A percentile compares a stretch with the other conserved stretches of the same genome.
These are phyloP conservation scores for Sergeia podlipaevii DNA, from an alignment of 208 protist genomes.

Conservation along the genomic window DNA sequence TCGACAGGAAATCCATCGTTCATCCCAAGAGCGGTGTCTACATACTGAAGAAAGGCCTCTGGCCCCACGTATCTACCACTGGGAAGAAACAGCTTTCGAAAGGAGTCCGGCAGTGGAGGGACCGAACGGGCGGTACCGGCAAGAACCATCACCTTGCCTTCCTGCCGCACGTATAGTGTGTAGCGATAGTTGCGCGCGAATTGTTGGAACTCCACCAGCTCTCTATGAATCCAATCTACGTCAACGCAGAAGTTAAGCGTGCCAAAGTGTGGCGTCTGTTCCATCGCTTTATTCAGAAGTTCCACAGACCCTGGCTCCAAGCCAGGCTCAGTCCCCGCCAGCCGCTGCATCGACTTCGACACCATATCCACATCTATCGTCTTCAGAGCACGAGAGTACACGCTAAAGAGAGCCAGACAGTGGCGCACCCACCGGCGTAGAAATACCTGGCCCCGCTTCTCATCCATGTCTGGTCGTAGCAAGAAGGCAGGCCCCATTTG, in stretches of 20 bases:
- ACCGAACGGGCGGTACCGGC: conserved; percentile 10
- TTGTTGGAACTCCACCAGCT: conserved; percentile 18
- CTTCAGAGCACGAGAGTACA: conserved; percentile 2
- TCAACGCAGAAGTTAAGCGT: conserved; percentile 18
- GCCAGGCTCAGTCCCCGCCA: background rate
- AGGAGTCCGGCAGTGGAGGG: conserved; percentile 15
- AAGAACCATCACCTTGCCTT: conserved; percentile 4
- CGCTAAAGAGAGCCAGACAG: conserved; percentile 11
- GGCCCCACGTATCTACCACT: conserved; percentile 8
- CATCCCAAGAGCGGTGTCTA: background rate
- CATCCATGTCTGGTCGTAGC: conserved; percentile 12
- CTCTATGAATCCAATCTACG: conserved; percentile 3
- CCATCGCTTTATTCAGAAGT: conserved; percentile 14
- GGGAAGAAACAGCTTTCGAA: conserved; percentile 7
- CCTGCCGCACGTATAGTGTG: conserved; percentile 13
- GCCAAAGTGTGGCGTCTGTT: conserved; percentile 21
- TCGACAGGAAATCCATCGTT: too few species aligned
- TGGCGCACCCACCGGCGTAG: conserved; percentile 19
- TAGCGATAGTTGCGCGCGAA: conserved; percentile 9
- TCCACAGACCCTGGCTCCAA: conserved; percentile 9
- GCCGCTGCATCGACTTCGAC: background rate
- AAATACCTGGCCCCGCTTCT: conserved; percentile 10
- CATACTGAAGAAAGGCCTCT: background rate
- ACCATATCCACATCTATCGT: conserved; percentile 6
- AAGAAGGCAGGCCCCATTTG: conserved; percentile 5